Evolutionary conservation across 345 rosid genomes (phyloP).

Genomic region (Atalantia buxifolia): DNA sequence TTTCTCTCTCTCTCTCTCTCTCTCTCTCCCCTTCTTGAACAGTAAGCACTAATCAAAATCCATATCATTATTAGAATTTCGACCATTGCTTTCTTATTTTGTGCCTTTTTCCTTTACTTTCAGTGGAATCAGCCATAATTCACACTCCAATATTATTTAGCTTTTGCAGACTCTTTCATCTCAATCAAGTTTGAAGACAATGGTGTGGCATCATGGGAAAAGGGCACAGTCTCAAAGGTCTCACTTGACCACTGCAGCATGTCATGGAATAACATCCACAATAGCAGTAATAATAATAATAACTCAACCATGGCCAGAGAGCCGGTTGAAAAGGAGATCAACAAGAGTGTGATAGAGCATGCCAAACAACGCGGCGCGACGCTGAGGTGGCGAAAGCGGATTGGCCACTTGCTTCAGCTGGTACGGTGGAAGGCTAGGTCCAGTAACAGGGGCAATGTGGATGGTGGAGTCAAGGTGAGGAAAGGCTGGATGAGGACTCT

Average conservation of each 20-base stretch:
- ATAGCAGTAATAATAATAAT: neutral
- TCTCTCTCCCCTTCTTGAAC: no score
- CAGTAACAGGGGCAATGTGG: conserved; percentile 48
- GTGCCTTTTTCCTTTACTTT: neutral
- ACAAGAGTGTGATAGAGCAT: conserved; percentile 56
- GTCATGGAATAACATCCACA: neutral
- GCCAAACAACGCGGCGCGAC: conserved; percentile 49
- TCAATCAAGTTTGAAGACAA: conserved; percentile 85
- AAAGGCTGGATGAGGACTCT: conserved; percentile 85
- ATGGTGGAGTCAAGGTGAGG: conserved; percentile 74
- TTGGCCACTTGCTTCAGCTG: conserved; percentile 80
- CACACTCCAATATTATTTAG: neutral
- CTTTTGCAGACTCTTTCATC: conserved; percentile 78
- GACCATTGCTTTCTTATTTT: neutral
- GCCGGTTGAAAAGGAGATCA: neutral
- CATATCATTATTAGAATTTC: neutral
- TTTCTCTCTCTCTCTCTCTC: no score
- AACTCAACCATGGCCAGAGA: neutral
- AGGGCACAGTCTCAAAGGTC: conserved; percentile 52
- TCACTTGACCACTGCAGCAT: conserved; percentile 42
- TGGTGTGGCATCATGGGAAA: conserved; percentile 91
- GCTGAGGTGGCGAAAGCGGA: conserved; percentile 87
- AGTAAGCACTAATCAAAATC: neutral
- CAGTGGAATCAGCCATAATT: neutral
- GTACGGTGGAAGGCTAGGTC: conserved; percentile 67